Percentiles rank a stretch among this genome's conserved stretches.
Evolutionary conservation across 176 grass and related monocot genomes (phyloP).

Genomic region (Neostapfia colusana): DNA sequence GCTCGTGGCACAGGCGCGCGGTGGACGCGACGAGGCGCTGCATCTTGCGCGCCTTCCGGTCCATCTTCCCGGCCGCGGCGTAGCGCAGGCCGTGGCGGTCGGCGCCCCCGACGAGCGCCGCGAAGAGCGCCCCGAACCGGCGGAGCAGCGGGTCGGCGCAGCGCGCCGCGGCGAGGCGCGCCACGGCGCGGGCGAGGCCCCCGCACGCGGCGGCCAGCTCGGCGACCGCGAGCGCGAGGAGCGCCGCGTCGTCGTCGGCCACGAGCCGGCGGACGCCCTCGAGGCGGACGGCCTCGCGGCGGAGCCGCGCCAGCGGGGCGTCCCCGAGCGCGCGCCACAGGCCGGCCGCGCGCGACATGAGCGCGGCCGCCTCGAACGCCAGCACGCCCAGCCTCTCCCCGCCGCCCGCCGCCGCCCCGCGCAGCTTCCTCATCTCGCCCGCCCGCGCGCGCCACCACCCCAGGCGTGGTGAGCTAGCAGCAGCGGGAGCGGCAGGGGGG

Average conservation of each 20-base stretch:
- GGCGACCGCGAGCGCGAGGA: slow-evolving; percentile 53
- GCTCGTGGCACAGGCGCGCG: slow-evolving; percentile 56
- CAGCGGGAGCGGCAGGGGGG: no score
- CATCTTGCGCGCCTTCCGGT: slow-evolving; percentile 81
- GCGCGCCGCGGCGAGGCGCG: slow-evolving; percentile 27
- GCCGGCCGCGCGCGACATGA: slow-evolving; percentile 53
- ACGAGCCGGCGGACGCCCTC: slow-evolving; percentile 73
- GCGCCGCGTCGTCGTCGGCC: slow-evolving; percentile 52
- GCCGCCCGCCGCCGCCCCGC: slow-evolving; percentile 21
- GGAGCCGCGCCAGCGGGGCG: slow-evolving; percentile 37
- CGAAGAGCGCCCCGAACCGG: slow-evolving; percentile 54
- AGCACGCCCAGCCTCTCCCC: slow-evolving; percentile 44
- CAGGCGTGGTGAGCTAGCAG: no score
- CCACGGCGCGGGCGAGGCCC: slow-evolving; percentile 37
- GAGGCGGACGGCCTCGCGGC: slow-evolving; percentile 38
- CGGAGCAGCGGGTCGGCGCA: slow-evolving; percentile 63
- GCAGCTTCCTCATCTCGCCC: slow-evolving; percentile 55
- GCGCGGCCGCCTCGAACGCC: slow-evolving; percentile 61
- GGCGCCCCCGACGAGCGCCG: slow-evolving; percentile 37
- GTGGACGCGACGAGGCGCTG: slow-evolving; percentile 54
- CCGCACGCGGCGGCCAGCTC: slow-evolving; percentile 47
- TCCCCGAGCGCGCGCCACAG: slow-evolving; percentile 70
- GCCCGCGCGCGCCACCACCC: no score
- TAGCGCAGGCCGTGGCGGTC: slow-evolving; percentile 60
- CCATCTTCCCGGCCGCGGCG: slow-evolving; percentile 59